A percentile compares a stretch with the other conserved stretches of the same genome.
phyloP scores from a whole-genome alignment of 2,329 filamentous ascomycete genomes.

The Aspergillus ochraceoroseus region DNA sequence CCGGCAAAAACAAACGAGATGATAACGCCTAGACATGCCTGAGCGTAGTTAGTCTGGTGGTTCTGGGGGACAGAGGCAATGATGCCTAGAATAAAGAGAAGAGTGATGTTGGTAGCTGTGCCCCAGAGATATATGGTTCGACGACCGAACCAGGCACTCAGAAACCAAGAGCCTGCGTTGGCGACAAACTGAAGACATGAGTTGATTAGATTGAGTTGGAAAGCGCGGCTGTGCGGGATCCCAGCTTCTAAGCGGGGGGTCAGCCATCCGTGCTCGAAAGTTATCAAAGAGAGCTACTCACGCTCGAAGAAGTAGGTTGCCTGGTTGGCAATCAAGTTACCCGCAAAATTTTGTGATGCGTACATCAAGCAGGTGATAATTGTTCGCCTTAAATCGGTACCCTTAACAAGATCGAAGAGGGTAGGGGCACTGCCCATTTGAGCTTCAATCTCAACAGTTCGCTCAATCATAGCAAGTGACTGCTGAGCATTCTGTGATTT shows the following conservation, averaged over 20 bases:
- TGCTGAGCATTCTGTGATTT: slow-evolving; percentile 20
- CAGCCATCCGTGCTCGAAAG: slow-evolving; percentile 5
- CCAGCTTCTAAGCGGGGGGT: slow-evolving; percentile 27
- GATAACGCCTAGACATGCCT: slow-evolving; percentile 37
- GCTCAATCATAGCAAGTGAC: slow-evolving; percentile 31
- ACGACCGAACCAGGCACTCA: slow-evolving; percentile 39
- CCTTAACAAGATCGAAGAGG: slow-evolving; percentile 32
- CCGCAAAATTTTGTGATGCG: slow-evolving; percentile 48
- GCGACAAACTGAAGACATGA: slow-evolving; percentile 35
- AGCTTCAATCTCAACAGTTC: slow-evolving; percentile 32
- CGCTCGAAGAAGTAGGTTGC: slow-evolving; percentile 56
- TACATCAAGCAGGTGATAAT: slow-evolving; percentile 33
- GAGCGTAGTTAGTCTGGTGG: slow-evolving; percentile 35
- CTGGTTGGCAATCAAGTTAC: slow-evolving; percentile 60
- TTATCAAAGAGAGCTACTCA: slow-evolving; percentile 14
- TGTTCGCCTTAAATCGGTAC: slow-evolving; percentile 31
- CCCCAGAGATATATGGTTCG: slow-evolving; percentile 42
- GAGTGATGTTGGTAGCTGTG: slow-evolving; percentile 31
- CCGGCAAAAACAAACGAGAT: slow-evolving; percentile 42
- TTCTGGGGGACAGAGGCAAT: slow-evolving; percentile 35
- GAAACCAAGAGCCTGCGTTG: slow-evolving; percentile 34
- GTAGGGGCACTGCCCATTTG: slow-evolving; percentile 25
- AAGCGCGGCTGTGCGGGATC: slow-evolving; percentile 24
- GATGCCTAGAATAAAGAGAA: slow-evolving; percentile 39
- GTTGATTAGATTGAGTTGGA: slow-evolving; percentile 30